Evolutionary conservation across 768 basidiomycete genomes (phyloP).

Genomic region (Wakefieldia striispora): DNA sequence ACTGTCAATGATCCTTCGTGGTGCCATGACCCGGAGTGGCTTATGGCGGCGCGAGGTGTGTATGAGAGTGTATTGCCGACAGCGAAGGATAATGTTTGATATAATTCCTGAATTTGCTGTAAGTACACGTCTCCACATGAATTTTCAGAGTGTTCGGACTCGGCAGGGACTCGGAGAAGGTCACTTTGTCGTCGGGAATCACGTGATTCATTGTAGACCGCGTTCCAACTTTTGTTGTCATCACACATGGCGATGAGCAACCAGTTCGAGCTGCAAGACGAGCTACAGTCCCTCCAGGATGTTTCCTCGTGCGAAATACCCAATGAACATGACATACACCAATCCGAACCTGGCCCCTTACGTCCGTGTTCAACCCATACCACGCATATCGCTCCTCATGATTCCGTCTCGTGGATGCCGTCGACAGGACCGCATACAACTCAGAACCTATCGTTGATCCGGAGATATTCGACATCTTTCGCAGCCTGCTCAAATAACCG

Average conservation of each 20-base stretch:
- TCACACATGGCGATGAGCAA: constrained; percentile 32
- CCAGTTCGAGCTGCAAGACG: constrained; percentile 76
- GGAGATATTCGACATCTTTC: constrained; percentile 77
- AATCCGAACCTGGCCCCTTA: constrained; percentile 51
- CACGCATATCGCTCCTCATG: constrained; percentile 6
- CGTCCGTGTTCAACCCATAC: constrained; percentile 11
- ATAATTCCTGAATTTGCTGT: too few relatives aligned
- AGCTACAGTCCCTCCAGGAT: constrained; percentile 65
- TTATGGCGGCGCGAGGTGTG: too few relatives aligned
- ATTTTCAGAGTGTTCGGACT: too few relatives aligned
- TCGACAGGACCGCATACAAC: constrained; percentile 79
- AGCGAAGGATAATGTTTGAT: too few relatives aligned
- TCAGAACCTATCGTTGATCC: constrained; percentile 62
- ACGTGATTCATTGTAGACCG: constrained; percentile 24
- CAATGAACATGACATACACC: constrained; percentile 61
- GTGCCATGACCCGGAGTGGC: too few relatives aligned
- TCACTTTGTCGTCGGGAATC: too few relatives aligned
- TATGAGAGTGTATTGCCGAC: too few relatives aligned
- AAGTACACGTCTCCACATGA: too few relatives aligned
- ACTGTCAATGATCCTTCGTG: too few relatives aligned
- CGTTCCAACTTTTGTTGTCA: constrained; percentile 4
- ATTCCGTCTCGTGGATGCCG: constrained; percentile 51
- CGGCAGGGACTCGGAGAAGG: too few relatives aligned
- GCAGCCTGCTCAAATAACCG: constrained; percentile 78
- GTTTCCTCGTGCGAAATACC: constrained; percentile 60